Percentiles rank a stretch among this genome's conserved stretches.
These are phyloP conservation scores for Ophiognomonia clavigignenti-juglandacearum DNA, from an alignment of 2,329 filamentous ascomycete genomes.

Conservation along the genomic window DNA sequence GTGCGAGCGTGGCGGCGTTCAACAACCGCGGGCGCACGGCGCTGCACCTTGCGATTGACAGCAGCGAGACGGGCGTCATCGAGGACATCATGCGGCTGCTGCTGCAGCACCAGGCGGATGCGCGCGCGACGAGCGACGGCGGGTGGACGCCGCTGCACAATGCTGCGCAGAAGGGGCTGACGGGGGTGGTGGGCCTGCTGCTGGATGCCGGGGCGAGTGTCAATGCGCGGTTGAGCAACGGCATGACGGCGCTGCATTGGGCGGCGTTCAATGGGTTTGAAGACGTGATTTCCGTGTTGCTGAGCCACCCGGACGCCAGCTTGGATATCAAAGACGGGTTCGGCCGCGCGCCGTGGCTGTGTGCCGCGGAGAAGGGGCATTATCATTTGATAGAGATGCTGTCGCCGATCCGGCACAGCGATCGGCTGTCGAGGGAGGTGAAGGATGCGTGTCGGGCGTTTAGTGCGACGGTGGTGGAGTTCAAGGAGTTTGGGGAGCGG, in stretches of 20 bases:
- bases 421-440: constrained; percentile 32
- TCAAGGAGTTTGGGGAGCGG: constrained; percentile 34
- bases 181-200: constrained; percentile 30
- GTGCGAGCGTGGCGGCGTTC: constrained; percentile 34
- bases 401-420: constrained; percentile 29
- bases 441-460: constrained; percentile 42
- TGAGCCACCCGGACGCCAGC: constrained; percentile 28
- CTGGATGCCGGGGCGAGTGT: constrained; percentile 37
- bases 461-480: constrained; percentile 50
- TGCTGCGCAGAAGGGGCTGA: constrained; percentile 32
- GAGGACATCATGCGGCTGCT: constrained; percentile 32
- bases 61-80: constrained; percentile 24
- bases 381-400: constrained; percentile 31
- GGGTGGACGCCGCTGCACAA: constrained; percentile 38
- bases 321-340: constrained; percentile 32
- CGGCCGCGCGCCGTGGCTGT: constrained; percentile 36
- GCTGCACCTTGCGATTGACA: constrained; percentile 44
- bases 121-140: constrained; percentile 30
- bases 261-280: constrained; percentile 44
- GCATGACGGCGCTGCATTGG: constrained; percentile 50
- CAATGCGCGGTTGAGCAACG: constrained; percentile 43
- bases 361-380: constrained; percentile 33
- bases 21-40: constrained; percentile 42
- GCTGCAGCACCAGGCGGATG: constrained; percentile 27
- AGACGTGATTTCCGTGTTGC: constrained; percentile 37